Evolutionary conservation across 78 protist genomes (phyloP).

Genomic region (Dictyostelium firmibasis): DNA sequence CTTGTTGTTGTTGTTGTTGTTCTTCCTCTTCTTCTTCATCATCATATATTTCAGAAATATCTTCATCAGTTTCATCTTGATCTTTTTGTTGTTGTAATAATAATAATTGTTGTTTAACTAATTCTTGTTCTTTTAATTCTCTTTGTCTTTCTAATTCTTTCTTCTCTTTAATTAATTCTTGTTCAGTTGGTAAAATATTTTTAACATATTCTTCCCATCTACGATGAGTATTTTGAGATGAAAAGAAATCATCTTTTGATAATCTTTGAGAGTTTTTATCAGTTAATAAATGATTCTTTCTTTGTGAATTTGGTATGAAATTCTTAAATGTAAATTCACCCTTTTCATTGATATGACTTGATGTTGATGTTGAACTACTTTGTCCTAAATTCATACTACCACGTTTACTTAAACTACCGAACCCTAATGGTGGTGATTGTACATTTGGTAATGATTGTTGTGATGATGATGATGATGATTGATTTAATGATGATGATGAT

Average conservation of each 20-base stretch:
- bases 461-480: neutral
- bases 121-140: conserved; percentile 8
- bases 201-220: conserved; percentile 42
- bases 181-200: conserved; percentile 31
- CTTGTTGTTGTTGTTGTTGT: neutral
- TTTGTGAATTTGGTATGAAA: neutral
- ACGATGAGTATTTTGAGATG: neutral
- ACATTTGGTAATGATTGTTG: neutral
- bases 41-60: neutral
- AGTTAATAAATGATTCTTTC: neutral
- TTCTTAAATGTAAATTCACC: neutral
- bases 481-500: neutral
- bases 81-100: neutral
- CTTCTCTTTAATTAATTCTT: neutral
- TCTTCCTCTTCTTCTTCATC: neutral
- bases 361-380: neutral
- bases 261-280: neutral
- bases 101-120: neutral
- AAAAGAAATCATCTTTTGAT: conserved; percentile 8
- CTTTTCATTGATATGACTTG: neutral
- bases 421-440: neutral
- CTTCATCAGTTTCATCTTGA: neutral
- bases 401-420: neutral
- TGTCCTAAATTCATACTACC: neutral
- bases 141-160: conserved; percentile 5